Evolutionary conservation across 495 filamentous ascomycete species (phyloP).

Genomic region (Penicillium subrubescens): DNA sequence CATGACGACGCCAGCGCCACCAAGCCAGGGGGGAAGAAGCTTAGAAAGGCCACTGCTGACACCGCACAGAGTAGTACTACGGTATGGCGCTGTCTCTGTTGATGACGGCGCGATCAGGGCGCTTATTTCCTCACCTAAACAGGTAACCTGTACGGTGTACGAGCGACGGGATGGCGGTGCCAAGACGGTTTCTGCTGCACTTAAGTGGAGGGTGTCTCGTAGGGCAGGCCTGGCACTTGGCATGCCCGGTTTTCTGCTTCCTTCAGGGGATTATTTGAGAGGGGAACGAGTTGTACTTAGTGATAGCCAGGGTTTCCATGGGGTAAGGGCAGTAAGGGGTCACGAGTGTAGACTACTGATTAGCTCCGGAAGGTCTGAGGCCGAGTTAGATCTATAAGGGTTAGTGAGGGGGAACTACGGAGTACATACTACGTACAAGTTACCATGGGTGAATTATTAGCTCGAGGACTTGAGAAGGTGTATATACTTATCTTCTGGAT

Average conservation of each 20-base stretch:
- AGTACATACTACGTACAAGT: not conserved
- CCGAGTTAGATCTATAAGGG: not conserved
- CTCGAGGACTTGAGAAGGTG: not conserved
- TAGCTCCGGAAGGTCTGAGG: not conserved
- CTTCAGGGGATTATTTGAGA: not conserved
- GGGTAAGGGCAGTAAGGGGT: not conserved
- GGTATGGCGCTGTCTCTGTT: not conserved
- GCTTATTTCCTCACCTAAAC: not conserved
- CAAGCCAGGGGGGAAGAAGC: not conserved
- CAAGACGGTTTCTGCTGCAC: conserved; percentile 1
- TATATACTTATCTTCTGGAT: not conserved
- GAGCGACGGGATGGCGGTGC: not conserved
- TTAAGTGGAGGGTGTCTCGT: not conserved
- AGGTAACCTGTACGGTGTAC: conserved; percentile 5
- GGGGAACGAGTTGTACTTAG: not conserved
- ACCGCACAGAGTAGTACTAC: too few relatives aligned
- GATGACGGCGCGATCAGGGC: not conserved
- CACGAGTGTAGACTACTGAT: not conserved
- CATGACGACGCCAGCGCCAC: conserved; percentile 10
- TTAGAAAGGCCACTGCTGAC: not conserved
- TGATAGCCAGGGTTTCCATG: not conserved
- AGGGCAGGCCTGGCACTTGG: not conserved
- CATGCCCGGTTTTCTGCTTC: not conserved
- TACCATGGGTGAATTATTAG: not conserved
- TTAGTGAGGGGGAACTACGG: not conserved